phyloP scores from a whole-genome alignment of 2,329 filamentous ascomycete species.

The Calonectria henricotiae region DNA sequence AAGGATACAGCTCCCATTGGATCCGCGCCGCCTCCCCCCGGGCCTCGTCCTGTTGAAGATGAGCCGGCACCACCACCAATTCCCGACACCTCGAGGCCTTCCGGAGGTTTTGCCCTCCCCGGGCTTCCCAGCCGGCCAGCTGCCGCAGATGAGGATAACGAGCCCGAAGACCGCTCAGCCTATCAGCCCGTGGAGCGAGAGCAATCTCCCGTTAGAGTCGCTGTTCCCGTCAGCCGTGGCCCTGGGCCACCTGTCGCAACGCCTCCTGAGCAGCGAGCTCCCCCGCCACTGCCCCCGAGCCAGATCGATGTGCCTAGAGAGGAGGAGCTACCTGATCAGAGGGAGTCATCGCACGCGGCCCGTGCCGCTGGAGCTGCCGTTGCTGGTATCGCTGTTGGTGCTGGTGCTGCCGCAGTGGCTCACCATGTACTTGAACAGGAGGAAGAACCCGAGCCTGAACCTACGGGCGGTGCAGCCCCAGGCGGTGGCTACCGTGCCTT shows the following conservation, averaged over 20 bases:
- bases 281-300: constrained; percentile 75
- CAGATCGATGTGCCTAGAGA: constrained; percentile 78
- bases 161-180: constrained; percentile 66
- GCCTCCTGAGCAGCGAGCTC: constrained; percentile 65
- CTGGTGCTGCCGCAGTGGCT: constrained; percentile 46
- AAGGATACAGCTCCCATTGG: constrained; percentile 83
- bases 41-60: constrained; percentile 59
- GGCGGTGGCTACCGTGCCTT: constrained; percentile 80
- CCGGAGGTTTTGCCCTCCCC: constrained; percentile 84
- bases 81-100: constrained; percentile 79
- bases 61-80: constrained; percentile 66
- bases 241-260: constrained; percentile 70
- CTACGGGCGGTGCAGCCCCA: constrained; percentile 39
- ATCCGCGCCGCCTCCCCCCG: constrained; percentile 59
- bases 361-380: constrained; percentile 74
- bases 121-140: constrained; percentile 78
- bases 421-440: constrained; percentile 52
- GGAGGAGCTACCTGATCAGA: constrained; percentile 77
- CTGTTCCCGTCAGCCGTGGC: constrained; percentile 84
- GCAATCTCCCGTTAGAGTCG: constrained; percentile 86
- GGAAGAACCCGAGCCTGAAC: constrained; percentile 52
- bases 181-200: constrained; percentile 65
- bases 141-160: constrained; percentile 70
- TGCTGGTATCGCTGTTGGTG: constrained; percentile 56
- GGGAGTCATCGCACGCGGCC: constrained; percentile 71